Base-by-base conservation (phyloP, 2,329 filamentous ascomycete species). In the Lachnellula willkommii region DNA sequence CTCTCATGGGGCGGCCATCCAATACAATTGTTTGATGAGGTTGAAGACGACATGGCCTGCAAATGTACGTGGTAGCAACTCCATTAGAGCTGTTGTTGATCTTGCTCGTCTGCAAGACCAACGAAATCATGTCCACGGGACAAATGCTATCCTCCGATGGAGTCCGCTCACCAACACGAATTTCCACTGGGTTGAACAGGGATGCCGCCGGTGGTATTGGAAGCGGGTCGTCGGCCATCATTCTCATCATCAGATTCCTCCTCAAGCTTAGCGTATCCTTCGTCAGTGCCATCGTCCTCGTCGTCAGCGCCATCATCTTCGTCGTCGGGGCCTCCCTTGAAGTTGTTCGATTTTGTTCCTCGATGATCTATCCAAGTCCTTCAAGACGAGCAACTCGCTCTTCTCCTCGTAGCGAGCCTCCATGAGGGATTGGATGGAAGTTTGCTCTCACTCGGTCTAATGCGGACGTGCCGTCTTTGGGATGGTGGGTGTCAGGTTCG, bases 61-160 rank as follows among this genome's bases (percentile, higher is more conserved):
- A 20, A 1, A 20, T 20, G 20, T 20, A 20, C 20, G 20, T 20
- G 20, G 20, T 20, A 20, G 20, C 20, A 70, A 97, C 94, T 64
- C 94, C 94, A 57, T 99, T 94, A 70, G 99, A 99, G 75, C 99
- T 97, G 66, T 88, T 93, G 74, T 85, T 14, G 12, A 39, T 39
- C 12, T 97, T 73, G 97, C 94, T 28, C 94, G 94, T 60, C 91
- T 92, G 70, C 94, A 91, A 71, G 47, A 22, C 43, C 40, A 51
- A 51, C 55, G 36, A 5, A 24, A 55, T 37, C 45, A 50, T 45
- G 48, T 52, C 57, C 46, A 50, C 51, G 50, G 56, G 47, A 55
- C 28, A 46, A 62, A 63, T 20, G 20, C 20, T 20, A 20, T 20
- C 20, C 20, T 20, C 26, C 43, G 42, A 26, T 11, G 28, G 24